Evolutionary conservation across 2,329 filamentous ascomycete genomes (phyloP).

Genomic region (Clarireedia paspali): DNA sequence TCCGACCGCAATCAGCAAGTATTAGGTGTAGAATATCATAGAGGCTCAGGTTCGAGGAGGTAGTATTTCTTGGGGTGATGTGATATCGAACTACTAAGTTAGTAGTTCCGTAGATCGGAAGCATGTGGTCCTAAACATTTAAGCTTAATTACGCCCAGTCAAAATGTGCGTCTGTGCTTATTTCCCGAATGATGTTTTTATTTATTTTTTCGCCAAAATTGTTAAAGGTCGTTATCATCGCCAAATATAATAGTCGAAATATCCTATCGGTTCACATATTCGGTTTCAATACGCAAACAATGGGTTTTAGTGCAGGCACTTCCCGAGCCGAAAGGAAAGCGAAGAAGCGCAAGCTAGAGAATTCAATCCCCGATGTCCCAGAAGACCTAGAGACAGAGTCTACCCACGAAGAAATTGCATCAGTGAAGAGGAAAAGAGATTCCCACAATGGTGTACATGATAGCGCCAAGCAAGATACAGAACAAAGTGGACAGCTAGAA

Average conservation of each 20-base stretch:
- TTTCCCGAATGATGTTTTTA: too few species aligned
- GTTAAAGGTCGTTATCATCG: too few species aligned
- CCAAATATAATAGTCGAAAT: neutral
- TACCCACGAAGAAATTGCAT: conserved; percentile 14
- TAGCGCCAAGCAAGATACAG: neutral
- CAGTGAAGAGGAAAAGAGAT: conserved; percentile 1
- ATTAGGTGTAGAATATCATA: too few species aligned
- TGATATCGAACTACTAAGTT: too few species aligned
- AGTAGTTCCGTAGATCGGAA: too few species aligned
- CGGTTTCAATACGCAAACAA: neutral
- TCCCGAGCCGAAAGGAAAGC: conserved; percentile 29
- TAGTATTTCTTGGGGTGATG: too few species aligned
- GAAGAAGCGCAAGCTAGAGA: conserved; percentile 29
- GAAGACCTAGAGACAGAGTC: conserved; percentile 20
- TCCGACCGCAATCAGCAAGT: too few species aligned
- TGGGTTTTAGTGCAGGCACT: conserved; percentile 20
- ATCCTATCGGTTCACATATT: neutral
- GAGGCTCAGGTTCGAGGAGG: too few species aligned
- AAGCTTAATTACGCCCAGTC: too few species aligned
- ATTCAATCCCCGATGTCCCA: conserved; percentile 29
- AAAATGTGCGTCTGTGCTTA: too few species aligned
- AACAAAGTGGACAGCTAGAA: conserved; percentile 1
- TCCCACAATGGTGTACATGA: neutral
- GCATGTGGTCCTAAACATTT: too few species aligned
- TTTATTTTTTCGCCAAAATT: too few species aligned